Evolutionary conservation across 495 filamentous ascomycete genomes (phyloP), one percentile per base, ranked within the genome.

Genomic region (Chlorociboria aeruginascens): DNA sequence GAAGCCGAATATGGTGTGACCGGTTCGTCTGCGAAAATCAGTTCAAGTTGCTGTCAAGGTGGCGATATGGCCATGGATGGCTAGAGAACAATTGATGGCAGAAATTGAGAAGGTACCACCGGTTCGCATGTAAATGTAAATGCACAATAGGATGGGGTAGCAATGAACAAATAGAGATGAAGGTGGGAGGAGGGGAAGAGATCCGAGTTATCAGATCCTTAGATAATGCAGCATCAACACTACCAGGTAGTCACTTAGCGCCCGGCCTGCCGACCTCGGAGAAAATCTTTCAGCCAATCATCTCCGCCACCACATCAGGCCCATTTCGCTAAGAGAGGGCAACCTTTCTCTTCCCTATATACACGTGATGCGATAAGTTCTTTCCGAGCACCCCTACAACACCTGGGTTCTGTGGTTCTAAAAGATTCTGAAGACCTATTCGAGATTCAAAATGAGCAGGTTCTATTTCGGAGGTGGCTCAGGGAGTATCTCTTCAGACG

Each of bases 391-490:
- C 12, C 8, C 2, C 20, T 25, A 2, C 20, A 25, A 25, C 20
- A 20, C 28, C 14, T 43, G 20, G 28, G 7, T 29, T n/a, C 40
- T 29, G 40, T 9, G 14, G 30, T 29, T 8, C 6, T n/a, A 25
- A 25, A 25, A 25, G 20, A 25, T 25, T 25, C 20, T 4, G 4
- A 25, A 25, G 4, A 25, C 2, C 20, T 25, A 25, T 25, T 25
- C 20, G 20, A 25, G 25, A 36, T 28, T 25, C 41, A 49, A 36
- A 16, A 61, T 61, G 58, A 61, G 55, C 43, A 54, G 45, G 34
- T 58, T 61, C 53, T 69, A 67, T 46, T 72, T 71, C 39, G 62
- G 61, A 39, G 75, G 72, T 40, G 74, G 75, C 54, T 66, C 72
- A 42, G 76, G 74, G 42, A 53, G 42, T 40, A 41, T 54, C 52